Conservation (phyloP, 1,284 basidiomycete genomes). For the Cutaneotrichosporon cyanovorans region DNA sequence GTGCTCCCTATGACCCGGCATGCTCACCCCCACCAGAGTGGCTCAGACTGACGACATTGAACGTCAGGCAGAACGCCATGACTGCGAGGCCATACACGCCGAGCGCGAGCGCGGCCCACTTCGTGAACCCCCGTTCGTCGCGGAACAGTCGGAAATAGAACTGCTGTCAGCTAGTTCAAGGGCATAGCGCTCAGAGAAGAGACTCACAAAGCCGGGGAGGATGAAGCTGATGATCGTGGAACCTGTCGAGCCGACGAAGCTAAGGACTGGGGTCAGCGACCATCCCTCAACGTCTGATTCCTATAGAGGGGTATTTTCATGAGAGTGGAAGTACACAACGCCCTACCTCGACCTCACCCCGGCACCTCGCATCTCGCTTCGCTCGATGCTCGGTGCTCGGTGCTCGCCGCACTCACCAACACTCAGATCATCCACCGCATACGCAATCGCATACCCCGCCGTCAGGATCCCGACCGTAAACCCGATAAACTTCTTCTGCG, state of each 20-base stretch:
- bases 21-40: no score
- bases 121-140: constrained; percentile 56
- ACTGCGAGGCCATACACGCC: constrained; percentile 70
- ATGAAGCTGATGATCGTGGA: constrained; percentile 96
- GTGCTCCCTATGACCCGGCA: no score
- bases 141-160: constrained; percentile 56
- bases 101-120: constrained; percentile 59
- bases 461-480: constrained; percentile 67
- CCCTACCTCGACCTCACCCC: no score
- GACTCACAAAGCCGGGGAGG: constrained; percentile 59
- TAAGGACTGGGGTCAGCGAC: constrained; percentile 59
- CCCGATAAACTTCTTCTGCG: constrained; percentile 60
- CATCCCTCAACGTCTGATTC: no score
- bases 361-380: no score
- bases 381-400: no score
- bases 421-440: constrained; percentile 72
- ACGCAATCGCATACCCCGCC: constrained; percentile 61
- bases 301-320: no score
- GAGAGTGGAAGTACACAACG: no score
- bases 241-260: constrained; percentile 94
- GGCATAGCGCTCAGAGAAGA: constrained; percentile 36
- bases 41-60: constrained; percentile 56
- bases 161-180: constrained; percentile 56
- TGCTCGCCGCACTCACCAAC: constrained; percentile 57
- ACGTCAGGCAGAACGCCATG: constrained; percentile 75